Evolutionary conservation across 1,139 yeast species (phyloP), one percentile per base, ranked within the genome.

Genomic region (Hyphopichia khmerensis): DNA sequence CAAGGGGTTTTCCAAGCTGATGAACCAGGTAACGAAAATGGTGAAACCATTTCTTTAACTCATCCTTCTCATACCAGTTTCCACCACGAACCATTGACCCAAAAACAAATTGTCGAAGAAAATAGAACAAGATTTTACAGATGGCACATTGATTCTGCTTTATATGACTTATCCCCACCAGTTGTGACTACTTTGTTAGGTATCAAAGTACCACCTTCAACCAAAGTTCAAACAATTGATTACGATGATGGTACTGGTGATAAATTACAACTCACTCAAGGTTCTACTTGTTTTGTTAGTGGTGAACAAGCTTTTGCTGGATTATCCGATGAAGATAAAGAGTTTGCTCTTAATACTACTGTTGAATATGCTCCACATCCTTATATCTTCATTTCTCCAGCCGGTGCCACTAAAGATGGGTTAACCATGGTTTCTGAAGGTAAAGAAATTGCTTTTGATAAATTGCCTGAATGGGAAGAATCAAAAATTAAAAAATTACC

Each of bases 281-380:
- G 95, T 41, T 91, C 96, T 19, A 88, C 96, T 6, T 90, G 93
- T 27, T 88, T 88, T 63, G 86, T 87, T 14, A 81, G 88, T 43
- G 96, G 96, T 10, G 84, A 82, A 37, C 79, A 74, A 42, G 95
- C 96, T 0, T 88, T 84, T 56, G 79, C 82, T 35, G 55, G 74
- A 24, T 73, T 88, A 47, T 72, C 84, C 27, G 80, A 75, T 2
- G 88, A 81, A 55, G 95, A 88, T 45, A 78, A 87, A 64, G 69
- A 84, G 48, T 75, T 82, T 53, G 96, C 90, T 2, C 72, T 87
- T 45, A 75, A 78, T 55, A 84, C 95, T 19, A 82, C 81, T 2
- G 93, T 88, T 26, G 88, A 84, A 44, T 88, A 88, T 60, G 95
- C 96, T 14, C 96, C 96, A 35, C 96, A 88, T 60, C 96, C 96